Evolutionary conservation across 345 rosid genomes (phyloP).

Genomic region (Pugionium dolabratum): DNA sequence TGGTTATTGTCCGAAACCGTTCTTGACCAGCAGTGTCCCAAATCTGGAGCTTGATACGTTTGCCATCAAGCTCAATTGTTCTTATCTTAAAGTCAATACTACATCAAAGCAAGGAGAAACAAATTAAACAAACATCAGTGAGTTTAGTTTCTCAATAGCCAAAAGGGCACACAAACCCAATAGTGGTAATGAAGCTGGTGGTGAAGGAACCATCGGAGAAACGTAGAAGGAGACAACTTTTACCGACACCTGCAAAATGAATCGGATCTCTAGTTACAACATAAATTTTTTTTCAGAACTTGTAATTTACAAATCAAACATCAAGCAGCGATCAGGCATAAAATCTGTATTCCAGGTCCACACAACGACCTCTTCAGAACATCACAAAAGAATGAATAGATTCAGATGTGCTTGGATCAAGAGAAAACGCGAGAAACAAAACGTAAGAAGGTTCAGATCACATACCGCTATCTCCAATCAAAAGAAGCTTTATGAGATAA

Average conservation of each 20-base stretch:
- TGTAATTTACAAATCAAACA: too few relatives aligned
- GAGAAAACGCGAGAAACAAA: slow-evolving; percentile 1
- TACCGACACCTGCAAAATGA: too few relatives aligned
- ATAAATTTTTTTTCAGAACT: too few relatives aligned
- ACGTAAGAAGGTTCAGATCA: slow-evolving; percentile 27
- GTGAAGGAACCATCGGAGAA: slow-evolving; percentile 87
- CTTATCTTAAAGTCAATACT: slow-evolving; percentile 81
- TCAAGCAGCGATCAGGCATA: too few relatives aligned
- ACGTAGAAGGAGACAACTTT: slow-evolving; percentile 66
- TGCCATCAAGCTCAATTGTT: slow-evolving; percentile 63
- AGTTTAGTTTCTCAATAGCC: not conserved
- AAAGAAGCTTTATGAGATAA: slow-evolving; percentile 74
- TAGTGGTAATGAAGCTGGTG: slow-evolving; percentile 83
- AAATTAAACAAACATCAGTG: not conserved
- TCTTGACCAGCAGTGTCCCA: slow-evolving; percentile 93
- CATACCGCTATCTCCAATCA: slow-evolving; percentile 77
- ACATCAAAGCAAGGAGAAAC: not conserved
- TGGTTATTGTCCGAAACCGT: slow-evolving; percentile 74
- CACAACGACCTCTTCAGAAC: too few relatives aligned
- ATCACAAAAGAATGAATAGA: not conserved
- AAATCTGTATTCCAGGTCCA: too few relatives aligned
- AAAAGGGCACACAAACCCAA: slow-evolving; percentile 50
- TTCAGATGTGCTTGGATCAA: not conserved
- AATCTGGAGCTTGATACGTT: slow-evolving; percentile 71
- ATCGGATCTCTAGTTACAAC: too few relatives aligned